phyloP scores from a whole-genome alignment of 2,329 filamentous ascomycete species.

The Botrytis elliptica region DNA sequence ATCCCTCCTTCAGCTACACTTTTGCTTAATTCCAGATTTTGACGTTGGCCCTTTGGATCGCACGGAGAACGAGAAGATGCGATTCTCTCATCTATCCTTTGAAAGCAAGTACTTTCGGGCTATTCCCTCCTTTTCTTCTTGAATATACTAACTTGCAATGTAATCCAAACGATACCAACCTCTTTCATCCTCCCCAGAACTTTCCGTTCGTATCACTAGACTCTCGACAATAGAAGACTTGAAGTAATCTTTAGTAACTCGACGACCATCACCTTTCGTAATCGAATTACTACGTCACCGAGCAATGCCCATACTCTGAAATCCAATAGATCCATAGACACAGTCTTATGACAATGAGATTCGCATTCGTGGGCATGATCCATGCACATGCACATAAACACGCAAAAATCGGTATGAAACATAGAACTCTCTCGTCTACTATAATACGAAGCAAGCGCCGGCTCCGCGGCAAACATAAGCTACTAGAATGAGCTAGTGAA shows the following conservation, averaged over 20 bases:
- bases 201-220: background rate
- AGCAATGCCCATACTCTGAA: background rate
- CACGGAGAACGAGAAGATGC: background rate
- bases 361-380: background rate
- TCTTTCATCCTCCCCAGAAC: background rate
- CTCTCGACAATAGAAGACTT: background rate
- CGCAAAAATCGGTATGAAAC: background rate
- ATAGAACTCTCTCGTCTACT: background rate
- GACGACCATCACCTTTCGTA: too few species aligned
- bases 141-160: background rate
- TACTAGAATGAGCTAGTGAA: background rate
- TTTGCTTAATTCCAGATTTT: background rate
- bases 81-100: background rate
- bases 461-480: background rate
- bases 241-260: background rate
- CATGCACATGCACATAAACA: background rate
- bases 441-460: background rate
- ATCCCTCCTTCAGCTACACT: background rate
- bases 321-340: background rate
- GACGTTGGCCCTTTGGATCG: background rate
- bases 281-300: background rate
- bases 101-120: background rate
- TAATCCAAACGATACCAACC: background rate
- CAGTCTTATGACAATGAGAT: too few species aligned
- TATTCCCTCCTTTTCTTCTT: accelerated